Percentiles rank a stretch among this genome's conserved stretches.
These are phyloP conservation scores for Hygrophila difformis DNA, from an alignment of 257 asterid species.

Conservation along the genomic window DNA sequence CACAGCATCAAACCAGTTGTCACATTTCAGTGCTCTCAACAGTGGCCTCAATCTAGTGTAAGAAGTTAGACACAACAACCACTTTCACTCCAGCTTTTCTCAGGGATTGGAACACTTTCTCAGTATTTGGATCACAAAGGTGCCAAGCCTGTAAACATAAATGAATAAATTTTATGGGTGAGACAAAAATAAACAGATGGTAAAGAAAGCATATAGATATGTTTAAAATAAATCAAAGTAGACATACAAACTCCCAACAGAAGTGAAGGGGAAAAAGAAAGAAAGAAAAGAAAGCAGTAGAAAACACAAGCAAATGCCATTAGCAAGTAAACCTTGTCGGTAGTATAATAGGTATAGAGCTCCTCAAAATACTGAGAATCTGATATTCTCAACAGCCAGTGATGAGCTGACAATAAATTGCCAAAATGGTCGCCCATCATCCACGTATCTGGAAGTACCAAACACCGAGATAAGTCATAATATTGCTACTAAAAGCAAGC, in stretches of 20 bases:
- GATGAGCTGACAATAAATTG: conserved; percentile 90
- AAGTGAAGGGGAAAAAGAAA: too few species aligned
- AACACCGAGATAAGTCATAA: background rate
- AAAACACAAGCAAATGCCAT: too few species aligned
- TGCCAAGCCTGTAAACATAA: conserved; percentile 97
- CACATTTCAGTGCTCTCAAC: conserved; percentile 80
- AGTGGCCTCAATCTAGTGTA: conserved; percentile 85
- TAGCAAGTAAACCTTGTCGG: conserved; percentile 61
- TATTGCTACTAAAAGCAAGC: background rate
- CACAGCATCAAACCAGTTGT: conserved; percentile 97
- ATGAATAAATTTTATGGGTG: too few species aligned
- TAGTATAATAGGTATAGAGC: conserved; percentile 74
- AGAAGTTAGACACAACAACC: conserved; percentile 86
- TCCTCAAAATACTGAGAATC: conserved; percentile 94
- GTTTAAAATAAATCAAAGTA: too few species aligned
- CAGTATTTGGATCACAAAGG: conserved; percentile 87
- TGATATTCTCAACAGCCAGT: conserved; percentile 91
- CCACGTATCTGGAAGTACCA: conserved; percentile 56
- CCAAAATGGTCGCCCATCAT: conserved; percentile 98
- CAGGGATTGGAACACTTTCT: conserved; percentile 71
- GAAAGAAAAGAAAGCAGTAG: too few species aligned
- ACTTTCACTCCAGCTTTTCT: conserved; percentile 72
- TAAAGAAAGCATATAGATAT: too few species aligned
- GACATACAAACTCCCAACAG: too few species aligned
- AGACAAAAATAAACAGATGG: too few species aligned